Conservation (phyloP, 352 stramenopile species). For the Phytophthora kernoviae region DNA sequence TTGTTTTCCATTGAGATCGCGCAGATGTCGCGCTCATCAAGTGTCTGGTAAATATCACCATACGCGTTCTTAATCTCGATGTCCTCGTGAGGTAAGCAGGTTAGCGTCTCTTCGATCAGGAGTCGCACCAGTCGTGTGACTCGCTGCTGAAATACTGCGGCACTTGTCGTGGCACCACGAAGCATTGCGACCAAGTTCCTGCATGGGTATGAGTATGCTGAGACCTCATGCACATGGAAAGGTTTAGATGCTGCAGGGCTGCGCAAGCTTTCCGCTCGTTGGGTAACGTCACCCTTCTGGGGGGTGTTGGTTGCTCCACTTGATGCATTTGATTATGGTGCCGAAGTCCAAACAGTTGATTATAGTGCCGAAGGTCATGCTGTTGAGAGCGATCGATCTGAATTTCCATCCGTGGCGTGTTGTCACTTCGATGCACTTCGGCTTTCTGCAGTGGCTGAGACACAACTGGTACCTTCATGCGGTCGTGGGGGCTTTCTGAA, state of each 20-base stretch:
- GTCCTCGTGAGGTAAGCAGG: conserved; percentile 26
- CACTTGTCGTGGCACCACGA: conserved; percentile 16
- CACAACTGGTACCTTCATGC: neutral
- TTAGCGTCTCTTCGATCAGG: conserved; percentile 36
- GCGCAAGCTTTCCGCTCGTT: neutral
- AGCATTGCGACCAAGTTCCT: conserved; percentile 31
- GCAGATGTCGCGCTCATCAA: conserved; percentile 27
- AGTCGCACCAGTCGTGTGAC: conserved; percentile 25
- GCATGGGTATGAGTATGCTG: conserved; percentile 28
- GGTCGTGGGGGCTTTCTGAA: neutral
- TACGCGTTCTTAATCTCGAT: conserved; percentile 28
- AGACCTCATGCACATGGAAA: conserved; percentile 38
- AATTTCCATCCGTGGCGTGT: no score
- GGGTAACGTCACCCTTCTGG: neutral
- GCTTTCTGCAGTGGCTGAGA: neutral
- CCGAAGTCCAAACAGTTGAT: conserved; percentile 1
- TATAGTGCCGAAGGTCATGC: neutral
- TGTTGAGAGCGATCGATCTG: neutral
- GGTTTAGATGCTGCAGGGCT: conserved; percentile 3
- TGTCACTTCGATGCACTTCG: neutral
- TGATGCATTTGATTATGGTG: conserved; percentile 4
- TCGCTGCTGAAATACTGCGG: conserved; percentile 22
- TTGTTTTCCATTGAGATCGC: conserved; percentile 11
- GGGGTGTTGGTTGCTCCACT: neutral
- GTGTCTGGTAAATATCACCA: conserved; percentile 22